These are phyloP conservation scores for Linnemannia elongata DNA, from an alignment of 192 early-diverging fungal species.

Conservation along the genomic window DNA sequence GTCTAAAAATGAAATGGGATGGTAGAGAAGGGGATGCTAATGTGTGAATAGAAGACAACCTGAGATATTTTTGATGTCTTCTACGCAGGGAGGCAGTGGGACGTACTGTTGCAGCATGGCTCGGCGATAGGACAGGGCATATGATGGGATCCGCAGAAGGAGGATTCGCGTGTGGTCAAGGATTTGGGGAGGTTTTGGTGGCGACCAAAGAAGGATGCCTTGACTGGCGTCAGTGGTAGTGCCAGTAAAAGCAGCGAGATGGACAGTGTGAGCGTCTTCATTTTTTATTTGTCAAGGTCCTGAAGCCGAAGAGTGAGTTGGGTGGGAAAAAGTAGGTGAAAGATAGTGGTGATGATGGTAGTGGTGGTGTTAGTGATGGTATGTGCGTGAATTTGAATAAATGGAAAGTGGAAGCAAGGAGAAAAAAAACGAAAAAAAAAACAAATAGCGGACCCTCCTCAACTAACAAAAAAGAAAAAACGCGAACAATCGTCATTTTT, in stretches of 20 bases:
- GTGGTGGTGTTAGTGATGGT: too few relatives aligned
- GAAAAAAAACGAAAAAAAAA: too few relatives aligned
- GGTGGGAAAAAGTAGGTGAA: too few relatives aligned
- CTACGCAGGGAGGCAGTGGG: neutral
- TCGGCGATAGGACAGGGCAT: slow-evolving; percentile 40
- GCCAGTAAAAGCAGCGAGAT: slow-evolving; percentile 16
- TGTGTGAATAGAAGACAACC: neutral
- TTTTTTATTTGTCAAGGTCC: neutral
- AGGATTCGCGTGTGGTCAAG: slow-evolving; percentile 34
- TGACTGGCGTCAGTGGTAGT: neutral
- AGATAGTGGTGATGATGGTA: too few relatives aligned
- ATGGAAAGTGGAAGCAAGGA: too few relatives aligned
- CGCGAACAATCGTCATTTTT: too few relatives aligned
- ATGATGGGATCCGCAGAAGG: slow-evolving; percentile 39
- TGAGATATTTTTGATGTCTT: neutral
- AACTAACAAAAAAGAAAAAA: too few relatives aligned
- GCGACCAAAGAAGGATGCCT: slow-evolving; percentile 33
- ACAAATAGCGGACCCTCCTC: too few relatives aligned
- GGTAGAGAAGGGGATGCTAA: neutral
- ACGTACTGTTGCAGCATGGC: slow-evolving; percentile 54
- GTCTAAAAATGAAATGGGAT: neutral
- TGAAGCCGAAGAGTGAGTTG: too few relatives aligned
- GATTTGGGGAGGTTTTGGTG: neutral
- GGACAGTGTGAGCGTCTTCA: slow-evolving; percentile 19
- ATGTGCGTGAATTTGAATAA: too few relatives aligned